Evolutionary conservation across 2,329 filamentous ascomycete genomes (phyloP), one percentile per base, ranked within the genome.

Genomic region (Corniculantispora saksenae): DNA sequence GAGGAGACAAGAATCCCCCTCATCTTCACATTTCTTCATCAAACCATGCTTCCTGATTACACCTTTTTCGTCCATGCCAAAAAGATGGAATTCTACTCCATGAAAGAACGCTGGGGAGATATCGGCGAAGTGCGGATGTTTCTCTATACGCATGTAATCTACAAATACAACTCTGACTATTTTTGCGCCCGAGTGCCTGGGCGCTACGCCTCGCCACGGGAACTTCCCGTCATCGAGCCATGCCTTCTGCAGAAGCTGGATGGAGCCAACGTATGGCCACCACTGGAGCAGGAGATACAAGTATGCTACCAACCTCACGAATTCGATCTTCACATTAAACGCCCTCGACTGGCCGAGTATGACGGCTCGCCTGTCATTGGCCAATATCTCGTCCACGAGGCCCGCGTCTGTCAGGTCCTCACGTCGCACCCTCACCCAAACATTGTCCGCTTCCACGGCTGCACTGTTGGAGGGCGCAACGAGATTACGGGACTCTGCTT

Each of bases 311-410:
- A 35, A 9, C 21, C 17, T 35, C 35, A 27, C 19, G 27, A 43
- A 35, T 10, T 17, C 23, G 13, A 45, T 15, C 9, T 53, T 9
- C 23, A 29, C 3, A 7, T 61, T 32, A 61, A 61, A 35, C 47
- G 32, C 47, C 45, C 50, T 21, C 32, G 23, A 9, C 15, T 61
- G 17, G n/a, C 23, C 58, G 47, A 43, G 9, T 61, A 40, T 29
- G 58, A 61, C 47, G 58, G 58, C 48, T 53, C 58, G 15, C 47
- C 29, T n/a, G 23, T 21, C 19, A 29, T 61, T 23, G 48, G 32
- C 32, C 58, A 53, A 32, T 53, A 61, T 47, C 29, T 53, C 8
- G 21, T 43, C 3, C 58, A 61, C 58, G 58, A 61, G 58, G 58
- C 58, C 4, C 58, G 48, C 35, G 50, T 61, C 47, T n/a, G 32